Evolutionary conservation across 108 stramenopile species (phyloP).

Genomic region (Cyclotella kingstonii): DNA sequence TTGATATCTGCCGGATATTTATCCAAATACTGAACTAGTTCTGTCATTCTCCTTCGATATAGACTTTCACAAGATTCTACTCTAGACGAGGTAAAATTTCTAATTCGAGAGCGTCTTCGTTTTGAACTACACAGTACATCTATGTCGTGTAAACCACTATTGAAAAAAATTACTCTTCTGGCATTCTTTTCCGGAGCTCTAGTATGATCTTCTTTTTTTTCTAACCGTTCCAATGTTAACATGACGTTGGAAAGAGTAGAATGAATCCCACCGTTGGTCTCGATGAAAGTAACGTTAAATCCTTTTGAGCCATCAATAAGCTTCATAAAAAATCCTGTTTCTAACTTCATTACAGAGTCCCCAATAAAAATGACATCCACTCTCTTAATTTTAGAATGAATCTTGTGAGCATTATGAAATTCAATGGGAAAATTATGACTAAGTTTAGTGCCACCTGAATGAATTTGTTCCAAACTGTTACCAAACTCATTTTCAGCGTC

Average conservation of each 20-base stretch:
- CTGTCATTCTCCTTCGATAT: conserved; percentile 40
- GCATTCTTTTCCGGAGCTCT: not conserved
- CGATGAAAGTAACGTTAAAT: conserved; percentile 27
- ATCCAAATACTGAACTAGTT: conserved; percentile 37
- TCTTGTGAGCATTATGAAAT: too few species aligned
- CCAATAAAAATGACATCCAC: conserved; percentile 74
- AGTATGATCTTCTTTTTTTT: conserved; percentile 7
- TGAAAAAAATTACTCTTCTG: conserved; percentile 60
- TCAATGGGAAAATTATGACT: not conserved
- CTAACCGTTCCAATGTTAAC: conserved; percentile 10
- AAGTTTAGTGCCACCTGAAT: not conserved
- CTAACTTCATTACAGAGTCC: conserved; percentile 68
- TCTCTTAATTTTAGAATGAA: too few species aligned
- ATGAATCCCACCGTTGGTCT: conserved; percentile 41
- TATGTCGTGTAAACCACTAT: conserved; percentile 77
- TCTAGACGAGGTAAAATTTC: conserved; percentile 21
- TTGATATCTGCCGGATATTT: conserved; percentile 52
- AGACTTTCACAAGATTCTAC: conserved; percentile 42
- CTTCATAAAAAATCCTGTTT: conserved; percentile 41
- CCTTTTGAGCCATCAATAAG: conserved; percentile 14
- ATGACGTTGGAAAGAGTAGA: conserved; percentile 24
- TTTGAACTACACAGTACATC: conserved; percentile 55
- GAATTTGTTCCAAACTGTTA: too few species aligned
- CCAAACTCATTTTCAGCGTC: not conserved
- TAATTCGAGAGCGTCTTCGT: conserved; percentile 25